A percentile compares a stretch with the other conserved stretches of the same genome.
Conservation (phyloP, 805 yeast genomes). For the Isabelozyma gotoi region DNA sequence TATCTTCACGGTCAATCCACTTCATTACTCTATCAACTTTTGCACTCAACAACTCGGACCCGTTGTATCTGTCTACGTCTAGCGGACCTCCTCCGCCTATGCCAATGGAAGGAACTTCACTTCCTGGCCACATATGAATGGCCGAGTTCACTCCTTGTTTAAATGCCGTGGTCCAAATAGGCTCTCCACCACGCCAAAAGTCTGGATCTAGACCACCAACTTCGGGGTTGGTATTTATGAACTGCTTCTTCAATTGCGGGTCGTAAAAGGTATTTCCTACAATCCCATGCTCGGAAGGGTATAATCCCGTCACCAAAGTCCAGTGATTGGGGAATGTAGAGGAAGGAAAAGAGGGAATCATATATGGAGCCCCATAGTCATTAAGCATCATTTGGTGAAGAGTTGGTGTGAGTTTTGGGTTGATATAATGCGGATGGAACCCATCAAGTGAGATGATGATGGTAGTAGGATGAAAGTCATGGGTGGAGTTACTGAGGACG, state of each 20-base stretch:
- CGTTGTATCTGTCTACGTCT: conserved; percentile 63
- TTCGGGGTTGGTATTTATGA: conserved; percentile 59
- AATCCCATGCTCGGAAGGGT: conserved; percentile 84
- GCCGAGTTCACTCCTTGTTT: conserved; percentile 62
- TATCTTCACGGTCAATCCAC: conserved; percentile 62
- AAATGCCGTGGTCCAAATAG: conserved; percentile 79
- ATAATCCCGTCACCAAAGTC: conserved; percentile 83
- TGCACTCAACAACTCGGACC: conserved; percentile 53
- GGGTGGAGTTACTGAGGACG: conserved; percentile 58
- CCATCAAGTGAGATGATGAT: conserved; percentile 82
- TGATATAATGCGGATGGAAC: conserved; percentile 85
- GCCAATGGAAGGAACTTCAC: conserved; percentile 63
- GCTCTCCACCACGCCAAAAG: conserved; percentile 86
- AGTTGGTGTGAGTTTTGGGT: conserved; percentile 64
- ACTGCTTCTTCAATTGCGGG: conserved; percentile 51
- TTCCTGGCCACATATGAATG: conserved; percentile 97
- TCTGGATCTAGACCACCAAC: conserved; percentile 50
- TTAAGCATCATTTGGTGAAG: conserved; percentile 56
- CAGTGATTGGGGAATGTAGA: conserved; percentile 92
- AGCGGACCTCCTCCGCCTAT: conserved; percentile 44
- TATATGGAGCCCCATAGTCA: conserved; percentile 70
- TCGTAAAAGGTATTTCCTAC: conserved; percentile 82
- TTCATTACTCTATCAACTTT: conserved; percentile 59
- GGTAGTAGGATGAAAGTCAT: conserved; percentile 74
- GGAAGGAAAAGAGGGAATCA: conserved; percentile 86